Evolutionary conservation across 306 rosid species (phyloP).

Genomic region (Dicorynia guianensis): DNA sequence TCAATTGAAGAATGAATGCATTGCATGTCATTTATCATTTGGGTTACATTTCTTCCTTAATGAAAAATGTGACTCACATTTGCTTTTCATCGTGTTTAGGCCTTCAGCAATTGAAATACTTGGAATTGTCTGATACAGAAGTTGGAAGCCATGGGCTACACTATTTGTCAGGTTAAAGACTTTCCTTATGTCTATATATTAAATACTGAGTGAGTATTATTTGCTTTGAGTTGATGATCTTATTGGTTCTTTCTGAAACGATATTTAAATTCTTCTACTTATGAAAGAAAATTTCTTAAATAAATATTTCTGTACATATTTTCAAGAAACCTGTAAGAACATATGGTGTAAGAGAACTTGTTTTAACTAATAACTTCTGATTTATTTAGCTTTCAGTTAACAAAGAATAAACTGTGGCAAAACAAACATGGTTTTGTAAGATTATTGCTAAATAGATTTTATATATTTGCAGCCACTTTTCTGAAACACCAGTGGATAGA

Average conservation of each 20-base stretch:
- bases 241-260: neutral
- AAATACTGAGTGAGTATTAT: neutral
- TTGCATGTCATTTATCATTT: conserved; percentile 36
- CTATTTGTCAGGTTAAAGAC: conserved; percentile 81
- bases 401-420: too few species aligned
- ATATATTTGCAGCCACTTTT: too few species aligned
- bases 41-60: conserved; percentile 27
- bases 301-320: neutral
- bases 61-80: conserved; percentile 33
- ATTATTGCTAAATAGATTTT: too few species aligned
- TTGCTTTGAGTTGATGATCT: neutral
- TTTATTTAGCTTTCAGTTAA: neutral
- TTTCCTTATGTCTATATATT: neutral
- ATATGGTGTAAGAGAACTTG: neutral
- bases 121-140: conserved; percentile 93
- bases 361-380: neutral
- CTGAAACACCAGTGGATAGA: too few species aligned
- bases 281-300: neutral
- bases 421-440: too few species aligned
- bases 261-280: neutral
- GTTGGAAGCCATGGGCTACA: conserved; percentile 85
- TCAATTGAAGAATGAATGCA: conserved; percentile 23
- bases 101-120: conserved; percentile 70
- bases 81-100: conserved; percentile 56
- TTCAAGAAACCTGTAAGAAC: neutral